Base-by-base conservation (phyloP, 331 rosid genomes). In the Erythrophleum ivorense region DNA sequence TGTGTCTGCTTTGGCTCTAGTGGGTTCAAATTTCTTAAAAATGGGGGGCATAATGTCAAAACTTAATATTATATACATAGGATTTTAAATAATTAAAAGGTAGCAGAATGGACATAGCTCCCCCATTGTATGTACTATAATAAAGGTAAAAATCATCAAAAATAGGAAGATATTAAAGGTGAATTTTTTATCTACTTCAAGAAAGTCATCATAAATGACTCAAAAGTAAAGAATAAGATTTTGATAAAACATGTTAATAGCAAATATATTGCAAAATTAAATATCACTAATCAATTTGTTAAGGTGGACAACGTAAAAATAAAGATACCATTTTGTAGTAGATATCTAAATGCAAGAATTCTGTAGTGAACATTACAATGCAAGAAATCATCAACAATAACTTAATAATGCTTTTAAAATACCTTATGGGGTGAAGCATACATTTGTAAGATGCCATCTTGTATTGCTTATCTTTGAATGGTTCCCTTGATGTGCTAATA, bases 401-500 rank as follows among this genome's bases (percentile, higher is more conserved):
- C 43, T 21, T 40, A 41, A 75, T 57, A 12, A 24, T 62, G 80
- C n/a, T 62, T 77, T 15, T 65, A 78, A 46, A 50, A 49, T 81
- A 85, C 88, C 88, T 81, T 48, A 16, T 75, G 65, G 13, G 40
- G 14, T 63, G 88, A 85, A 48, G 83, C 83, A 38, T 77, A 69
- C 85, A 85, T 71, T 71, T 77, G 65, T 55, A 81, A 68, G 57
- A 85, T 53, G 52, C 80, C 36, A 49, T 85, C 85, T 73, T 67
- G 88, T 36, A 81, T 74, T 65, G 80, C 73, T 80, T 31, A 81
- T 85, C 81, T 81, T 85, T 38, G 88, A 81, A 50, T 72, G 78
- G 73, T 85, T 83, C 11, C 83, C 83, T 0, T 15, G 18, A 41
- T 38, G 18, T 65, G 77, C 33, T 6, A 14, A 55, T 45, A 77